Conservation (phyloP, 2,329 filamentous ascomycete species). For the Colletotrichum sp. region DNA sequence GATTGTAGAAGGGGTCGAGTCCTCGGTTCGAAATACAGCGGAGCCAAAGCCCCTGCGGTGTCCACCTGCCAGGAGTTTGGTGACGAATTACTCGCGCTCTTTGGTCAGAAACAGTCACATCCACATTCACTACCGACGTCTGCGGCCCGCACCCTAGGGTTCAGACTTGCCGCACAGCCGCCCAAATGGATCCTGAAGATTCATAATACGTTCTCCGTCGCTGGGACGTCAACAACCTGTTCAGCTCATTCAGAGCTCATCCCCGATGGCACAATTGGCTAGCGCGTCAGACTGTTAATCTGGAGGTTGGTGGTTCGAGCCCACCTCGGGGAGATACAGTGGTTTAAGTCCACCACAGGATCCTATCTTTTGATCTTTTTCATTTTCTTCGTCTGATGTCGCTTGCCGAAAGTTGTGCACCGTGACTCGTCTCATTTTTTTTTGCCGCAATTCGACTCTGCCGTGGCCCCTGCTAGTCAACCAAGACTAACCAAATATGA, state of each 20-base stretch:
- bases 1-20: neutral
- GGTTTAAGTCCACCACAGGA: neutral
- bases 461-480: neutral
- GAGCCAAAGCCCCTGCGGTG: neutral
- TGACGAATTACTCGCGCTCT: neutral
- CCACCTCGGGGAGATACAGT: slow-evolving; percentile 16
- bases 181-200: neutral
- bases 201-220: neutral
- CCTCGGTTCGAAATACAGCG: neutral
- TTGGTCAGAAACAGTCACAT: neutral
- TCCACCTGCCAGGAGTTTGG: neutral
- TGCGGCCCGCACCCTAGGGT: neutral
- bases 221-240: neutral
- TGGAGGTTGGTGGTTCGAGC: slow-evolving; percentile 23
- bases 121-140: neutral
- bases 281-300: slow-evolving; percentile 23
- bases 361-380: neutral
- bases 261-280: slow-evolving; percentile 22
- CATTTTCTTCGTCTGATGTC: neutral
- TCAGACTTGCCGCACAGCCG: neutral
- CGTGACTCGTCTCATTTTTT: neutral
- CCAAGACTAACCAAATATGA: neutral
- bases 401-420: neutral
- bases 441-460: neutral
- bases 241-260: slow-evolving; percentile 5